Percentiles rank a stretch among this genome's conserved stretches.
phyloP scores from a whole-genome alignment of 805 yeast genomes.

The Candida qinlingensis region DNA sequence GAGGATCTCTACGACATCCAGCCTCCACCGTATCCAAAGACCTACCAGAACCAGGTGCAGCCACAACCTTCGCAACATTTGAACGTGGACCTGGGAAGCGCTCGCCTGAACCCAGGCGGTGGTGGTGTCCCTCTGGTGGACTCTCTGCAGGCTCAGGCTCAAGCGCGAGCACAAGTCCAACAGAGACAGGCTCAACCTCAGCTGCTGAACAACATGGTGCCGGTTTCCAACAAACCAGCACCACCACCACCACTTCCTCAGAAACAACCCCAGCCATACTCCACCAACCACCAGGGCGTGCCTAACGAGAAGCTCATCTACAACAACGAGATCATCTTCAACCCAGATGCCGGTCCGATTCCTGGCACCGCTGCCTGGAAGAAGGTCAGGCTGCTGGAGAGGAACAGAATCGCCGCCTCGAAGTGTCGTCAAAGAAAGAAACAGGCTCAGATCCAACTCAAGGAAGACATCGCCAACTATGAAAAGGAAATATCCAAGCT shows the following conservation, averaged over 20 bases:
- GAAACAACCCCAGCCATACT: background rate
- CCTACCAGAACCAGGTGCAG: background rate
- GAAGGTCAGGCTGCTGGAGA: constrained; percentile 52
- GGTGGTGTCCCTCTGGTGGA: background rate
- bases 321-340: constrained; percentile 43
- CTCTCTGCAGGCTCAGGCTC: constrained; percentile 1
- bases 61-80: constrained; percentile 3
- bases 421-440: constrained; percentile 66
- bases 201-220: background rate
- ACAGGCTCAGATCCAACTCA: constrained; percentile 62
- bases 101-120: constrained; percentile 1
- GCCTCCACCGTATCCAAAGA: constrained; percentile 26
- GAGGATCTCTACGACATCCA: constrained; percentile 34
- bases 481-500: constrained; percentile 38
- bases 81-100: constrained; percentile 5
- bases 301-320: constrained; percentile 43
- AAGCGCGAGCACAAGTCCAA: background rate
- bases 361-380: constrained; percentile 72
- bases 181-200: constrained; percentile 3
- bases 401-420: constrained; percentile 65
- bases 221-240: background rate
- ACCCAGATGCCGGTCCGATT: constrained; percentile 48
- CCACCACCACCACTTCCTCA: background rate
- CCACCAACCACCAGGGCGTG: constrained; percentile 18
- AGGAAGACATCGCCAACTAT: constrained; percentile 49